phyloP scores from a whole-genome alignment of 1,139 yeast genomes.

The Protomyces macrosporus region DNA sequence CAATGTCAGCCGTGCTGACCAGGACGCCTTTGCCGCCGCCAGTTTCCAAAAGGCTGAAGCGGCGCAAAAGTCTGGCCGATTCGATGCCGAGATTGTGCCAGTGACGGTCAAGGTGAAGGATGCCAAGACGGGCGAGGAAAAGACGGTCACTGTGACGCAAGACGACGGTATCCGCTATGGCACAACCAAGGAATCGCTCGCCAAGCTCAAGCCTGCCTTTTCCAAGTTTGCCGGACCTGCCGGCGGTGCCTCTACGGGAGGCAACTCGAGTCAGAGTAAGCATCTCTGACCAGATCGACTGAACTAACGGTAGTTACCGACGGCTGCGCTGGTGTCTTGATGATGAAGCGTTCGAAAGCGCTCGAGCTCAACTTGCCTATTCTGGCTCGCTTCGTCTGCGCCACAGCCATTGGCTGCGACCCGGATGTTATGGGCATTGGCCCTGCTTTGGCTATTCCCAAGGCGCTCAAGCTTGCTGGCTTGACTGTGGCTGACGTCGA shows the following conservation, averaged over 20 bases:
- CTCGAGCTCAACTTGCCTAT: slow-evolving; percentile 61
- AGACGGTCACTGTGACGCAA: slow-evolving; percentile 50
- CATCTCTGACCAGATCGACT: background rate
- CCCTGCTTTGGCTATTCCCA: slow-evolving; percentile 90
- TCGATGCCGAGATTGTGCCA: slow-evolving; percentile 43
- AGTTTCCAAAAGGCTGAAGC: slow-evolving; percentile 43
- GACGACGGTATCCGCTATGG: slow-evolving; percentile 92
- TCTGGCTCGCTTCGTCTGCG: slow-evolving; percentile 70
- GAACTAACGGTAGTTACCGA: slow-evolving; percentile 50
- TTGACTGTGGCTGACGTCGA: slow-evolving; percentile 61
- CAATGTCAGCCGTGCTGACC: slow-evolving; percentile 38
- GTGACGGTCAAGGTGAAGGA: slow-evolving; percentile 45
- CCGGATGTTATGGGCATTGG: slow-evolving; percentile 98
- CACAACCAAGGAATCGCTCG: slow-evolving; percentile 70
- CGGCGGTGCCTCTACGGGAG: slow-evolving; percentile 70
- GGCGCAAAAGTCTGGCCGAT: slow-evolving; percentile 42
- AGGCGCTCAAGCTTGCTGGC: slow-evolving; percentile 61
- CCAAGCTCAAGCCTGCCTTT: slow-evolving; percentile 83
- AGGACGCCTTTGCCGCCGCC: slow-evolving; percentile 42
- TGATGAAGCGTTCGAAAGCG: slow-evolving; percentile 85
- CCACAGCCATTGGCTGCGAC: slow-evolving; percentile 81
- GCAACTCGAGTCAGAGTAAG: slow-evolving; percentile 78
- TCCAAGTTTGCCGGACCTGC: slow-evolving; percentile 54
- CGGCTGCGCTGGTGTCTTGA: slow-evolving; percentile 86
- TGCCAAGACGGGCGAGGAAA: slow-evolving; percentile 41